Base-by-base conservation (phyloP, 805 yeast genomes). In the Saccharomycopsis microspora region DNA sequence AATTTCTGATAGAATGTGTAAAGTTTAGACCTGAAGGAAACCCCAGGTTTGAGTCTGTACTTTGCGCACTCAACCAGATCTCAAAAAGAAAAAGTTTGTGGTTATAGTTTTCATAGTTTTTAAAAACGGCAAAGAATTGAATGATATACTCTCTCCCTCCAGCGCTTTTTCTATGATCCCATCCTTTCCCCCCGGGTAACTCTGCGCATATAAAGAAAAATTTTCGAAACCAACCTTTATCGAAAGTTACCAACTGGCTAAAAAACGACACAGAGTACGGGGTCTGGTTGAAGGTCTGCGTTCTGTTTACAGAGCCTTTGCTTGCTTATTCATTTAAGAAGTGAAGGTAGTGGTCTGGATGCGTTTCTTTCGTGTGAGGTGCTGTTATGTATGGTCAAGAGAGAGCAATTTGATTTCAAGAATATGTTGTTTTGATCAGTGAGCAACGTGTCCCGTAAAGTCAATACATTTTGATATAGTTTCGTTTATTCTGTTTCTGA, bases 381-480 rank as follows among this genome's bases (percentile, higher is more conserved):
- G 36, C 46, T 31, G 49, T 43, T 43, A 34, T 36, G 27, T 35
- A 34, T 43, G 44, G 52, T 59, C 55, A 61, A 70, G 71, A 61
- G 64, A 67, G 71, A 65, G 52, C 39, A 57, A 63, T 56, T 66
- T 66, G 71, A 62, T 64, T 67, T 56, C 58, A 60, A 68, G 73
- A 57, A 68, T 65, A 62, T 64, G 60, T 58, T 54, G 49, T 61
- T 59, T 67, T 61, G 58, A 53, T 36, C 61, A 59, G 57, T 66
- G 68, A 60, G 55, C 53, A 55, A 42, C 51, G 70, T 64, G 59
- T 68, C 73, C 73, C 73, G 73, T 68, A 66, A 67, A 58, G 58
- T 62, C 72, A 67, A 68, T 42, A 68, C 68, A 68, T 58, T 34
- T 38, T 19, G 19, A 19, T 19, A 19, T 19, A 19, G 19, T 19